Base-by-base conservation (phyloP, 208 protist genomes). In the Trypanosoma melophagium region DNA sequence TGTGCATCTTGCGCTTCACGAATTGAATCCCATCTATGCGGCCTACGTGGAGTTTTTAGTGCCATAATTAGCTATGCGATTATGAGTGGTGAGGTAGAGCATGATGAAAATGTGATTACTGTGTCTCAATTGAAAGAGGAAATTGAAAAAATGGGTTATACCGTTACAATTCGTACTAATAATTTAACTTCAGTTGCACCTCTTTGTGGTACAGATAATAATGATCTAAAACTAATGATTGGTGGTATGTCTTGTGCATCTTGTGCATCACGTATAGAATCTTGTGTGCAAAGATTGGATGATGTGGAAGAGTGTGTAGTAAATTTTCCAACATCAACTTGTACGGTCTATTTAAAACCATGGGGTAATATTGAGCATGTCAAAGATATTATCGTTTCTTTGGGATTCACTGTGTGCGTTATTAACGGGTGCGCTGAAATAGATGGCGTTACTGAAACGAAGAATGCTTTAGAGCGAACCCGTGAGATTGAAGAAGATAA, bases 171-270 rank as follows among this genome's bases (percentile, higher is more conserved):
- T n/a, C n/a, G n/a, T n/a, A n/a, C n/a, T n/a, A n/a, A n/a, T n/a
- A n/a, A n/a, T n/a, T n/a, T n/a, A n/a, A n/a, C n/a, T n/a, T n/a
- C n/a, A n/a, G n/a, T n/a, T n/a, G n/a, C n/a, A n/a, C n/a, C n/a
- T n/a, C n/a, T n/a, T n/a, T n/a, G n/a, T n/a, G n/a, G n/a, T n/a
- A n/a, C n/a, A n/a, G n/a, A n/a, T n/a, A n/a, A n/a, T n/a, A n/a
- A n/a, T n/a, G n/a, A n/a, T n/a, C n/a, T n/a, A n/a, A n/a, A n/a
- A n/a, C n/a, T n/a, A n/a, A n/a, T n/a, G n/a, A n/a, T n/a, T n/a
- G n/a, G n/a, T n/a, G n/a, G n/a, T n/a, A n/a, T 98, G 95, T 92
- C 94, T 54, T 98, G 96, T 72, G 77, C 80, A n/a, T 93, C 90
- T 19, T 98, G 96, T 65, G 90, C 94, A n/a, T 80, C 79, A 8